Evolutionary conservation across 148 eudicot species (phyloP), one percentile per base, ranked within the genome.

Genomic region (Spergularia bocconei): DNA sequence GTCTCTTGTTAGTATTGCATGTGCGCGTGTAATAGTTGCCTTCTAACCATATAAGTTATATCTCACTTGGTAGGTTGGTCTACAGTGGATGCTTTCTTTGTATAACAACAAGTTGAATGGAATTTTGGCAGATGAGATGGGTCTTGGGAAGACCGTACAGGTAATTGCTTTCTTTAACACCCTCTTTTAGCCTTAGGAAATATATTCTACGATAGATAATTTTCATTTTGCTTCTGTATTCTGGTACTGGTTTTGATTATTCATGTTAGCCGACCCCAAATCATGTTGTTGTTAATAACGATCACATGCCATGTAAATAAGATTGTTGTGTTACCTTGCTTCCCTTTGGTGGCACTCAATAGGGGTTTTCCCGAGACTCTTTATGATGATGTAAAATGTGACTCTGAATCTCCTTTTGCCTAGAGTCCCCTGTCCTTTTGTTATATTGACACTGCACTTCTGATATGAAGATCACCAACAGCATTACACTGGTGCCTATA

Each of bases 91-190:
- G 99, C 94, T 95, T 75, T 95, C 99, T 64, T 86, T 95, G 75
- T 95, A 95, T 81, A 95, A 95, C 80, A 95, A 95, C 86, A 95
- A 95, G 72, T 77, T 95, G 59, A 95, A 95, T 88, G 99, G 99
- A 71, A 95, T 95, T 86, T 89, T 95, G 87, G 99, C 99, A 7
- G 99, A 95, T 88, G 99, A 95, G 86, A 95, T 95, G 99, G 99
- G 99, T 85, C 97, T 95, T 50, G 99, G 99, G 61, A 95, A 95
- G 84, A 95, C 99, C 75, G 99, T 95, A 52, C 99, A 95, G 97
- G 99, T 88, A 73, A 54, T 50, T 71, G 74, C 60, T 63, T 54
- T 53, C 54, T 63, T 69, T 60, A 16, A 63, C 53, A 62, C n/a
- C 17, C 73, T 38, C 52, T n/a, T 15, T 13, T 38, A 15, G 62